A percentile compares a stretch with the other conserved stretches of the same genome.
Evolutionary conservation across 768 basidiomycete species (phyloP).

Genomic region (Lepiota brunneoincarnata): DNA sequence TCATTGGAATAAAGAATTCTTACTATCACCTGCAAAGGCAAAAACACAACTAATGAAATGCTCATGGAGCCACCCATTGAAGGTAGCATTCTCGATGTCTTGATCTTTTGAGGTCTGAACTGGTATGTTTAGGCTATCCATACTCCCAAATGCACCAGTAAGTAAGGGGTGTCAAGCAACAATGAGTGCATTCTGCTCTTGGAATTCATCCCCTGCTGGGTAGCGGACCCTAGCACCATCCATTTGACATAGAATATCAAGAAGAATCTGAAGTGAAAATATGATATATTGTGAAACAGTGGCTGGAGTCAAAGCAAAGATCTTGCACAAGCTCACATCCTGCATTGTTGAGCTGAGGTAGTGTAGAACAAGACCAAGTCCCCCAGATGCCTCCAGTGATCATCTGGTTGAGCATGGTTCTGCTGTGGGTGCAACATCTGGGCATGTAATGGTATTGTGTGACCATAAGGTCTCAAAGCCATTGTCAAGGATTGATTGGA

Average conservation of each 20-base stretch:
- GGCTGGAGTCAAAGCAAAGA: conserved; percentile 39
- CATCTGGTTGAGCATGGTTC: too few relatives aligned
- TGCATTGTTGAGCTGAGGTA: conserved; percentile 35
- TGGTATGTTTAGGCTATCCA: conserved; percentile 39
- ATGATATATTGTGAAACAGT: conserved; percentile 32
- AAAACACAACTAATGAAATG: conserved; percentile 36
- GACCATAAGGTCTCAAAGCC: too few relatives aligned
- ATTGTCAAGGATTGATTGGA: too few relatives aligned
- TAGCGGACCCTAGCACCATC: conserved; percentile 26
- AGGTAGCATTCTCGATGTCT: conserved; percentile 44
- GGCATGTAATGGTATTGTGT: too few relatives aligned
- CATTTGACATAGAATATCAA: conserved; percentile 24
- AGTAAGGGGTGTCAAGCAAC: conserved; percentile 25
- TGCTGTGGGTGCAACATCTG: too few relatives aligned
- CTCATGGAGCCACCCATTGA: conserved; percentile 40
- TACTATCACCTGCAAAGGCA: conserved; percentile 16
- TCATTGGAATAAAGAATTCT: background rate
- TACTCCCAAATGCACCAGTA: conserved; percentile 35
- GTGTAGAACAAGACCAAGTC: conserved; percentile 36
- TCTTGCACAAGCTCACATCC: conserved; percentile 32
- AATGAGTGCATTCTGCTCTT: conserved; percentile 23
- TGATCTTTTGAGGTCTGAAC: conserved; percentile 33
- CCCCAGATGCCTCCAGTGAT: conserved; percentile 21
- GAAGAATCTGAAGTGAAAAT: conserved; percentile 30
- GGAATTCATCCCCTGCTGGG: conserved; percentile 25